Evolutionary conservation across 768 basidiomycete species (phyloP), one percentile per base, ranked within the genome.

Genomic region (Macrolepiota albuminosa): DNA sequence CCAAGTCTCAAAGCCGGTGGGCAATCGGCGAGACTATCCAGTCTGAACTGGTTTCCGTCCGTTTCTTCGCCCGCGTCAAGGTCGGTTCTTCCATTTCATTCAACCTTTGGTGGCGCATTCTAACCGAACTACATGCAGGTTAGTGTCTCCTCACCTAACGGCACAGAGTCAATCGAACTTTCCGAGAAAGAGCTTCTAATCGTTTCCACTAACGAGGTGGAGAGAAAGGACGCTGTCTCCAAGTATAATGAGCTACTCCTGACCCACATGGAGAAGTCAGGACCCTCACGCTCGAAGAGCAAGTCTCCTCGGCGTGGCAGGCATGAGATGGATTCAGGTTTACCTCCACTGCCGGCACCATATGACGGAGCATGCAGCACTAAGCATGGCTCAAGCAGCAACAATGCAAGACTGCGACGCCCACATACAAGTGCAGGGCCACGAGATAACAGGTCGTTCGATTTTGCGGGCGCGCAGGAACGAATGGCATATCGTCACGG

Each of bases 361-460:
- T 73, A 70, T 34, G 56, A 59, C 42, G 33, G 52, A 58, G 46
- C 60, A 39, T 56, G 54, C 29, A 63, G 40, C 8, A 21, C 52
- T 2, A 43, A 39, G 2, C 57, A 56, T 37, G 63, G 58, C 8
- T 1, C 40, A 13, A 43, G 57, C 34, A 56, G 54, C 18, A 40
- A 33, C 37, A 59, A 46, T 54, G 42, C 50, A 56, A 63, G 62
- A 47, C 69, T 73, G 42, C 78, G 84, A 59, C 74, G 88, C 49
- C 88, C 88, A 37, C 88, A 91, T 67, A 90, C 88, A 26, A 87
- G 85, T 60, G 87, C 86, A n/a, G 88, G 88, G 13, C 85, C 84
- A 31, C 75, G 85, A 60, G 88, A 89, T 67, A 79, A 77, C 67
- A 79, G 77, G 68, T 69, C 78, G 34, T 69, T 70, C 54, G 72